Evolutionary conservation across 129 eudicot genomes (phyloP), one percentile per base, ranked within the genome.

Genomic region (Heracleum sosnowskyi): DNA sequence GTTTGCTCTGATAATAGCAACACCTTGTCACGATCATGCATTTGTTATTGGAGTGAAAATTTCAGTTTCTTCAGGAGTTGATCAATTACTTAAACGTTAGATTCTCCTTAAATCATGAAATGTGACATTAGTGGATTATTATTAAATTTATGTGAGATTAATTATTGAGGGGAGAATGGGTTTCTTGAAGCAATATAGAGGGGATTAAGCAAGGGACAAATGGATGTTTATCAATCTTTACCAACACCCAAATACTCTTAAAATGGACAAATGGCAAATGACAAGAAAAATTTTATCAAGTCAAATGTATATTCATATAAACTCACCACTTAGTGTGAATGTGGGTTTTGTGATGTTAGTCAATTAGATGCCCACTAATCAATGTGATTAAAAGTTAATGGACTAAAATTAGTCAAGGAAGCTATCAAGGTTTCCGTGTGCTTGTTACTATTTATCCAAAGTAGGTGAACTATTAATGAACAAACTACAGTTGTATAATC

Each of bases 81-180:
- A 74, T 79, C 73, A 88, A 78, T 92, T 92, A 90, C 96, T 88
- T 92, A 76, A 84, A 89, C 93, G 88, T 74, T 82, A 90, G 88
- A 92, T 70, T 74, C 86, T 88, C 92, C 83, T 66, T 22, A 79
- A 80, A 57, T 75, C 74, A 64, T 79, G 77, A 31, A 35, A 24
- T 53, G 55, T 57, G 78, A 29, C 77, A 57, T 69, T 78, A 83
- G 83, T 77, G 49, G 83, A 84, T 75, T 83, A 4, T 49, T 49
- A 49, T 41, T 35, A 20, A 82, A 84, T 55, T 26, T 17, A 77
- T n/a, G 42, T 37, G 7, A 16, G 22, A 29, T 46, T 79, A 79
- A 20, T 40, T 9, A 41, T 40, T 51, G 62, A 79, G 73, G 46
- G 83, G 34, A 62, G 44, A 3, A 40, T 73, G 78, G 64, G 64